phyloP scores from a whole-genome alignment of 2,329 filamentous ascomycete species.

The Epichloe glyceriae region DNA sequence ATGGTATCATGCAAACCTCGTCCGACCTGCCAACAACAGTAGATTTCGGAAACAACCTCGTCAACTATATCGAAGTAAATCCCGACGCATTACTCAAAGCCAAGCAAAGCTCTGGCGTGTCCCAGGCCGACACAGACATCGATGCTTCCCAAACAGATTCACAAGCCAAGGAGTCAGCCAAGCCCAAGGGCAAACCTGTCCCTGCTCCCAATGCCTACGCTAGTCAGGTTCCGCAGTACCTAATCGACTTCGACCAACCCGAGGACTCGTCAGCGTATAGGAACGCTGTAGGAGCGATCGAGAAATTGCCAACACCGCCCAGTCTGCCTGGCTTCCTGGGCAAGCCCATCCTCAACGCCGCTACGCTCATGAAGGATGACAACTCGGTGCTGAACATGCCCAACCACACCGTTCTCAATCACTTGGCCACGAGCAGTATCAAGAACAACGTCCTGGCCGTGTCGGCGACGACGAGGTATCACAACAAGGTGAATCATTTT shows the following conservation, averaged over 20 bases:
- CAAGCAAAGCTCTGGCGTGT: constrained; percentile 11
- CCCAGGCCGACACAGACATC: constrained; percentile 6
- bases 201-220: constrained; percentile 51
- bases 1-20: constrained; percentile 84
- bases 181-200: constrained; percentile 40
- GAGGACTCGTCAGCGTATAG: constrained; percentile 67
- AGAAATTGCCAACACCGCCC: constrained; percentile 72
- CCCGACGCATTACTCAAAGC: constrained; percentile 44
- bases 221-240: constrained; percentile 65
- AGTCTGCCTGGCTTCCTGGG: constrained; percentile 79
- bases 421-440: constrained; percentile 94
- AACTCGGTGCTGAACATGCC: constrained; percentile 94
- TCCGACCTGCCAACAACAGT: constrained; percentile 84
- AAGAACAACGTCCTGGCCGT: constrained; percentile 93
- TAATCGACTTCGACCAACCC: constrained; percentile 73
- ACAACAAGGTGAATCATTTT: constrained; percentile 60
- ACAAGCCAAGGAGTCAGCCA: constrained; percentile 28
- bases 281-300: constrained; percentile 60
- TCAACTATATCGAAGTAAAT: constrained; percentile 94
- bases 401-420: constrained; percentile 93
- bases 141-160: constrained; percentile 4
- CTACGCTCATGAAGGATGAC: constrained; percentile 89
- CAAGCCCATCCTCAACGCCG: constrained; percentile 88
- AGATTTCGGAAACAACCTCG: constrained; percentile 93
- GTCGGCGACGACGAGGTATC: constrained; percentile 94